Percentiles rank a stretch among this genome's conserved stretches.
phyloP scores from a whole-genome alignment of 2,329 filamentous ascomycete species.

The Claviceps humidiphila region DNA sequence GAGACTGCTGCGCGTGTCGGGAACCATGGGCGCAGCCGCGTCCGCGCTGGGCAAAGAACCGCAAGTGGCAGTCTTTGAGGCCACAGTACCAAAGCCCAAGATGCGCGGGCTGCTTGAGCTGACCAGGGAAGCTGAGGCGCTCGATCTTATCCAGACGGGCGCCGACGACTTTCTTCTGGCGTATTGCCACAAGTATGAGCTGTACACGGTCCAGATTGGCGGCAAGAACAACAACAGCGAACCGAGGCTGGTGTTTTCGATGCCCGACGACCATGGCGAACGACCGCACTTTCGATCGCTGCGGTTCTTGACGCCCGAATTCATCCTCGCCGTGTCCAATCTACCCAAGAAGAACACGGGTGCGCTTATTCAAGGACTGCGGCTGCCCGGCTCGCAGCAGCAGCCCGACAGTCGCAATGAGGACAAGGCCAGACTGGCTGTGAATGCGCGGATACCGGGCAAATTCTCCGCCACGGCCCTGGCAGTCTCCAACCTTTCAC shows the following conservation, averaged over 20 bases:
- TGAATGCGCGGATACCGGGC: constrained; percentile 46
- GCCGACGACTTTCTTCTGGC: constrained; percentile 55
- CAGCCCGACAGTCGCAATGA: constrained; percentile 1
- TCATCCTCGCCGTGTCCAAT: constrained; percentile 45
- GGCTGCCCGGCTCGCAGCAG: constrained; percentile 29
- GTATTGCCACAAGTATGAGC: constrained; percentile 65
- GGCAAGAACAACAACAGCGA: constrained; percentile 32
- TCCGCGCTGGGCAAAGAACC: constrained; percentile 63
- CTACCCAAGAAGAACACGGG: constrained; percentile 42
- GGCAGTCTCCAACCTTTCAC: constrained; percentile 58
- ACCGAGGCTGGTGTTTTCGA: constrained; percentile 42
- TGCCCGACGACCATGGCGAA: constrained; percentile 32
- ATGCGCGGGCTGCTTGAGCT: constrained; percentile 36
- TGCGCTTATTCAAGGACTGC: constrained; percentile 41
- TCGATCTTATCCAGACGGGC: constrained; percentile 52
- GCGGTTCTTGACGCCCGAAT: constrained; percentile 44
- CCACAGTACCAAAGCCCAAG: constrained; percentile 33
- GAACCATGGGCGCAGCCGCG: constrained; percentile 62
- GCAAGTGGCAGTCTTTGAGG: constrained; percentile 69
- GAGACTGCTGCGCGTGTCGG: constrained; percentile 42
- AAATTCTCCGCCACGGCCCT: constrained; percentile 63
- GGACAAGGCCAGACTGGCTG: constrained; percentile 33
- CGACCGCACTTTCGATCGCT: constrained; percentile 43
- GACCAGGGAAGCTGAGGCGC: constrained; percentile 47
- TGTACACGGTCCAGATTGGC: constrained; percentile 52